Evolutionary conservation across 2,329 filamentous ascomycete species (phyloP), one percentile per base, ranked within the genome.

Genomic region (Davidsoniella eucalypti): DNA sequence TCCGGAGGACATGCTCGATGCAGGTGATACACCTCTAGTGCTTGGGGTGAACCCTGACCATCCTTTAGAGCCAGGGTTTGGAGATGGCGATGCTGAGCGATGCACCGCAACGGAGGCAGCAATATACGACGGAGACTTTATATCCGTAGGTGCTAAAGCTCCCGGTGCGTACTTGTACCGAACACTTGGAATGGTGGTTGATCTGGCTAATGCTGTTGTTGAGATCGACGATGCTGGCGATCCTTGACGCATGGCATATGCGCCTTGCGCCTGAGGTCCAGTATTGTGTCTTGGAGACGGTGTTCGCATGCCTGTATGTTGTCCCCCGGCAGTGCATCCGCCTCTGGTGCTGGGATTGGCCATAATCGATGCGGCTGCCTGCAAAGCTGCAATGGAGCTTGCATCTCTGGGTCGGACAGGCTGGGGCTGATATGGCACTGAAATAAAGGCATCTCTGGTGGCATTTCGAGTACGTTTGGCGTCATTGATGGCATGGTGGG

Each of bases 71-170:
- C n/a, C 39, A 21, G 43, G 8, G 44, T 23, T 33, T 18, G 49
- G 41, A 18, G 26, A 33, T 5, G 47, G 52, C 4, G 45, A 52
- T 17, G 26, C 43, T 38, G 52, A 21, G 5, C 43, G 36, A 39
- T 49, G 16, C 14, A 68, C 71, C 14, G 76, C 74, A 59, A 80
- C 68, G 50, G 76, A 79, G 17, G 78, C 80, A 12, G 65, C 65
- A 48, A 67, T 67, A 52, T 66, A 63, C 12, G 48, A 47, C 17
- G 43, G 42, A 18, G 48, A 51, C 25, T 21, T 51, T 7, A 21
- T n/a, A 12, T 53, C 48, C 26, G 42, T 23, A 4, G 29, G 16
- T 16, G 39, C 33, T 10, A 37, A 42, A 25, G 42, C 33, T 18
- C 51, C 47, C 41, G 38, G 44, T 6, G 49, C 43, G 25, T 42